phyloP scores from a whole-genome alignment of 2,329 filamentous ascomycete genomes.

The Gyromitra esculenta region DNA sequence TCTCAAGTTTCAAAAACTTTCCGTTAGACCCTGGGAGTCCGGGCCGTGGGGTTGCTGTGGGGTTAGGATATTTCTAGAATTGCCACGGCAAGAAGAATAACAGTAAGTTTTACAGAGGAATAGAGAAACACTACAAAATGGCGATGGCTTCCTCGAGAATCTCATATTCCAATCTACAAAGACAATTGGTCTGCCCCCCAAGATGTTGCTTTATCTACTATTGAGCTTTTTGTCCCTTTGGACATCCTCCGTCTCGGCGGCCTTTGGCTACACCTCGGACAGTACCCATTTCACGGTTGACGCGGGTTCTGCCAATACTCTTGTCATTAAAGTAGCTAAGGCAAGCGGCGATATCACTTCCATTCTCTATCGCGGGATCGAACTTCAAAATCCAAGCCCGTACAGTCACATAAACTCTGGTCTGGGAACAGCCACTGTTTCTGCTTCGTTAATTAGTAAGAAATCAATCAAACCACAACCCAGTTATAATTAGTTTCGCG shows the following conservation, averaged over 20 bases:
- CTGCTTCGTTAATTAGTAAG: slow-evolving; percentile 61
- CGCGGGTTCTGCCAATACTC: slow-evolving; percentile 60
- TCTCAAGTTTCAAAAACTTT: neutral
- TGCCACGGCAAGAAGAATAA: neutral
- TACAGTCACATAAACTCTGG: slow-evolving; percentile 70
- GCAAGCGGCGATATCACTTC: slow-evolving; percentile 72
- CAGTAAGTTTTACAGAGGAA: neutral
- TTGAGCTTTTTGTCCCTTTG: slow-evolving; percentile 25
- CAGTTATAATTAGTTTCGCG: neutral
- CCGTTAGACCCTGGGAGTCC: slow-evolving; percentile 1
- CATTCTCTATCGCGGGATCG: slow-evolving; percentile 69
- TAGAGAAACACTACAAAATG: slow-evolving; percentile 4
- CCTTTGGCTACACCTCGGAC: slow-evolving; percentile 41
- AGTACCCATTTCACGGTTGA: slow-evolving; percentile 46
- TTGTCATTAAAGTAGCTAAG: slow-evolving; percentile 66
- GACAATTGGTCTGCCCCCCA: neutral
- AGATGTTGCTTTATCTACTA: slow-evolving; percentile 30
- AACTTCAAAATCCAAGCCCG: slow-evolving; percentile 67
- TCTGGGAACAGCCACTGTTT: slow-evolving; percentile 69
- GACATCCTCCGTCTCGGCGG: slow-evolving; percentile 23
- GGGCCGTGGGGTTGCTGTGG: slow-evolving; percentile 9
- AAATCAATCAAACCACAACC: slow-evolving; percentile 7
- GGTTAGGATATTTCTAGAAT: too few relatives aligned
- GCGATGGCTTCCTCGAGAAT: neutral
- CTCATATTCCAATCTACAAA: neutral